These are phyloP conservation scores for Coemansia sp. DNA, from an alignment of 192 early-diverging fungal genomes.

Conservation along the genomic window DNA sequence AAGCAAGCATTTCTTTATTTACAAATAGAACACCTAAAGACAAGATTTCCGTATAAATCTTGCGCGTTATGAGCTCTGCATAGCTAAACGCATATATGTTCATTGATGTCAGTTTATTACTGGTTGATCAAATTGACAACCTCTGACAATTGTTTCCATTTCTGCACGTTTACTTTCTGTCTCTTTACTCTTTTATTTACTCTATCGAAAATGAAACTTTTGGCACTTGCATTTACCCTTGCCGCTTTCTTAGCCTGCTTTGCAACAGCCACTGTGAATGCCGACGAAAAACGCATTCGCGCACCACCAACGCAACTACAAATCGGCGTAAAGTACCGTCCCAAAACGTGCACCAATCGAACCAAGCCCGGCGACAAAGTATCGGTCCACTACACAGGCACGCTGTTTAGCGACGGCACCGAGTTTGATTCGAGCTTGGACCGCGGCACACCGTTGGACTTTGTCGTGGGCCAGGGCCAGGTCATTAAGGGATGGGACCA, in stretches of 20 bases:
- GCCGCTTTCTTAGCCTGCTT: neutral
- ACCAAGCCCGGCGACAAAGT: slow-evolving; percentile 60
- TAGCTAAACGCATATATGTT: no score
- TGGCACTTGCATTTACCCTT: neutral
- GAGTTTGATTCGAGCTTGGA: slow-evolving; percentile 87
- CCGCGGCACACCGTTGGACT: slow-evolving; percentile 75
- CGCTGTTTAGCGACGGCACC: slow-evolving; percentile 61
- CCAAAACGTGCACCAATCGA: slow-evolving; percentile 17
- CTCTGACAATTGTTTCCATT: no score
- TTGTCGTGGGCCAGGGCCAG: slow-evolving; percentile 83
- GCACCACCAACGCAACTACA: slow-evolving; percentile 32
- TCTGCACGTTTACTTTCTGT: no score
- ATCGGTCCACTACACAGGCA: slow-evolving; percentile 62
- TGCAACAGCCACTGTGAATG: neutral
- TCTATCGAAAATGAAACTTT: neutral
- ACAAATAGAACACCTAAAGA: no score
- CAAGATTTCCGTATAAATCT: no score
- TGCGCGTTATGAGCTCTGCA: no score
- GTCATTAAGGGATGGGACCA: slow-evolving; percentile 86
- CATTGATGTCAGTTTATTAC: no score
- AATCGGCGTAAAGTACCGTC: slow-evolving; percentile 35
- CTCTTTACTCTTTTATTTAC: neutral
- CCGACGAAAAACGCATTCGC: neutral
- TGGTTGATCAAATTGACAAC: no score
- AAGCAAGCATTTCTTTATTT: no score